phyloP scores from a whole-genome alignment of 805 yeast species.

The Starmerella floris region DNA sequence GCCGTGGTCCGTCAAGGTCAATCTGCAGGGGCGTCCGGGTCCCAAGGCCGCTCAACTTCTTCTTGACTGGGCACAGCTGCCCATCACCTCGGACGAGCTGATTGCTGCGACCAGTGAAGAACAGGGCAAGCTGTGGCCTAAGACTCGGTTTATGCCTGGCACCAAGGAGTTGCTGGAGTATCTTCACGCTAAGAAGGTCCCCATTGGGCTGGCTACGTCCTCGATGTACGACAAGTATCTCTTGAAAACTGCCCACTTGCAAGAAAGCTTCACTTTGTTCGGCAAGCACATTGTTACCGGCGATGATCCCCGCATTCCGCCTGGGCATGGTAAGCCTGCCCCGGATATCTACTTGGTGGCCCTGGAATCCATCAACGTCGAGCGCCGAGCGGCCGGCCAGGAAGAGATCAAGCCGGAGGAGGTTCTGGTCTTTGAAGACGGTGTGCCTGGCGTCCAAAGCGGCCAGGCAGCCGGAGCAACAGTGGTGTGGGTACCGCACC shows the following conservation, averaged over 20 bases:
- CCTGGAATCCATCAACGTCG: slow-evolving; percentile 50
- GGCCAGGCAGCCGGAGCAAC: slow-evolving; percentile 72
- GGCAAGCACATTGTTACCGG: slow-evolving; percentile 67
- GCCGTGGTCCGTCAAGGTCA: slow-evolving; percentile 81
- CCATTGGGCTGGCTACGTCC: slow-evolving; percentile 86
- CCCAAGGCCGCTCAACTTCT: slow-evolving; percentile 52
- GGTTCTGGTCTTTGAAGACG: slow-evolving; percentile 88
- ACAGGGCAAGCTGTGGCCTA: slow-evolving; percentile 50
- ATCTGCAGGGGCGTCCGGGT: slow-evolving; percentile 87
- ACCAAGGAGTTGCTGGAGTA: slow-evolving; percentile 54
- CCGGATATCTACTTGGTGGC: slow-evolving; percentile 91
- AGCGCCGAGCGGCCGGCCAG: slow-evolving; percentile 33
- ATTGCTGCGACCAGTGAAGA: slow-evolving; percentile 37
- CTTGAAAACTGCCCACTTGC: slow-evolving; percentile 61
- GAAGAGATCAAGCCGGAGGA: slow-evolving; percentile 53
- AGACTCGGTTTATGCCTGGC: slow-evolving; percentile 65
- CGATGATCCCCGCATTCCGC: slow-evolving; percentile 70
- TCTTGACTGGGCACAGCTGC: slow-evolving; percentile 54
- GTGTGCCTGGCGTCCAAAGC: slow-evolving; percentile 77
- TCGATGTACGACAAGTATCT: slow-evolving; percentile 48
- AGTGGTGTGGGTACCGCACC: slow-evolving; percentile 93
- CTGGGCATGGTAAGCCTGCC: slow-evolving; percentile 81
- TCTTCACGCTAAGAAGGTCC: slow-evolving; percentile 42
- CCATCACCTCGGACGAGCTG: slow-evolving; percentile 54
- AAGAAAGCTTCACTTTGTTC: slow-evolving; percentile 51